Evolutionary conservation across 2,329 filamentous ascomycete genomes (phyloP).

Genomic region (Fusarium armeniacum): DNA sequence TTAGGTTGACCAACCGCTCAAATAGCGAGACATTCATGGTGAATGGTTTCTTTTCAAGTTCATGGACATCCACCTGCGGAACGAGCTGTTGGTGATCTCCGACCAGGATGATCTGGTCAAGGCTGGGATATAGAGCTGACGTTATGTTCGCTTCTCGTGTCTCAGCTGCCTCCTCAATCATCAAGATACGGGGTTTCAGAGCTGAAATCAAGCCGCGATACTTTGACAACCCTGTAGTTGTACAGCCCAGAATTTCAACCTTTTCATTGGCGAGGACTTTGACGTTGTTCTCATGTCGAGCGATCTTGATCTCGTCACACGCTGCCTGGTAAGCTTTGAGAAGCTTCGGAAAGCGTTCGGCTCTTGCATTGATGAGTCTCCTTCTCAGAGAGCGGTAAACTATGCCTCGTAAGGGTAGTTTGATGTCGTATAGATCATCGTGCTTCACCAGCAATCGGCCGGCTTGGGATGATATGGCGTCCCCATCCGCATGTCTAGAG

Average conservation of each 20-base stretch:
- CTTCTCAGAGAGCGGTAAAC: slow-evolving; percentile 77
- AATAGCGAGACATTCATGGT: slow-evolving; percentile 82
- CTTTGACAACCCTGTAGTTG: slow-evolving; percentile 85
- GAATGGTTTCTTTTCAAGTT: slow-evolving; percentile 72
- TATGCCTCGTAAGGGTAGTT: slow-evolving; percentile 66
- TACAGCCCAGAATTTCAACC: slow-evolving; percentile 72
- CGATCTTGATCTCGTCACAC: slow-evolving; percentile 67
- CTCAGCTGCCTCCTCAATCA: slow-evolving; percentile 87
- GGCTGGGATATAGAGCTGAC: slow-evolving; percentile 64
- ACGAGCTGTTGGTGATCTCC: slow-evolving; percentile 87
- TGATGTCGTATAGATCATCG: slow-evolving; percentile 73
- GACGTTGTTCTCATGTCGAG: slow-evolving; percentile 71
- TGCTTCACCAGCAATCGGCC: slow-evolving; percentile 23
- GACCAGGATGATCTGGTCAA: slow-evolving; percentile 70
- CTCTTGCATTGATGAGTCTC: slow-evolving; percentile 64
- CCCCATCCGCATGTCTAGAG: slow-evolving; percentile 10
- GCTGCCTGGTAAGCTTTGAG: slow-evolving; percentile 64
- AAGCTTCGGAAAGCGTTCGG: slow-evolving; percentile 62
- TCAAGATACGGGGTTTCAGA: slow-evolving; percentile 74
- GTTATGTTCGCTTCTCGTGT: slow-evolving; percentile 74
- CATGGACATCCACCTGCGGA: slow-evolving; percentile 74
- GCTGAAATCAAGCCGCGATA: slow-evolving; percentile 79
- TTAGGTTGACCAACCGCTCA: slow-evolving; percentile 78
- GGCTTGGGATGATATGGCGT: slow-evolving; percentile 35
- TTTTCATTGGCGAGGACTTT: slow-evolving; percentile 54